These are phyloP conservation scores for Rhytidhysteron rufulum DNA, from an alignment of 2,329 filamentous ascomycete species.

Conservation along the genomic window DNA sequence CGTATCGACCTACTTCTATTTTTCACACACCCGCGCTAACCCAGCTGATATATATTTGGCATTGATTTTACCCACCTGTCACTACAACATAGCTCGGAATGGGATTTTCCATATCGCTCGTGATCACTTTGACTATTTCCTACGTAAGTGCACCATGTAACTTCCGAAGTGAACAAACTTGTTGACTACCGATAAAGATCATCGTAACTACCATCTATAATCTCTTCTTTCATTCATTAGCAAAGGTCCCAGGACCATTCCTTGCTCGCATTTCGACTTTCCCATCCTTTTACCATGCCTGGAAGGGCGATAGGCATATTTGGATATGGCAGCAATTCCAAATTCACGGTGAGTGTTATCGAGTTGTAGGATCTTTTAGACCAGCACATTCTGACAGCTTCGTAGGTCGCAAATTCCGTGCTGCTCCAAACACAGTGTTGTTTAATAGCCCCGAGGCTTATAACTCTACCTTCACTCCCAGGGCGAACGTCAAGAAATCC, in stretches of 20 bases:
- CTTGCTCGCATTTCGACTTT: conserved; percentile 2
- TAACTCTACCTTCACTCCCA: conserved; percentile 5
- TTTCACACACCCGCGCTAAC: too few species aligned
- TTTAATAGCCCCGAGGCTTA: conserved; percentile 6
- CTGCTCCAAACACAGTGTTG: conserved; percentile 6
- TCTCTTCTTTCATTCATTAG: conserved; percentile 11
- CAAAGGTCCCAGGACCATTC: conserved; percentile 9
- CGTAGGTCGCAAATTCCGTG: conserved; percentile 9
- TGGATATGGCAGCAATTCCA: conserved; percentile 11
- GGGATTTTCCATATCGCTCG: too few species aligned
- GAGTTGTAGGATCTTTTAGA: too few species aligned
- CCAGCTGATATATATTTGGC: too few species aligned
- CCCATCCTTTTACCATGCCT: conserved; percentile 12
- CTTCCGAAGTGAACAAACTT: too few species aligned
- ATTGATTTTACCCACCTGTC: too few species aligned
- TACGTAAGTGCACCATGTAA: too few species aligned
- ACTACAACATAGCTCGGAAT: too few species aligned
- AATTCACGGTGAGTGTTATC: conserved; percentile 11
- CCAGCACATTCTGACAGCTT: too few species aligned
- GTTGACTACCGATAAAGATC: too few species aligned
- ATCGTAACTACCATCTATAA: conserved; percentile 6
- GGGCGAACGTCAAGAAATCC: conserved; percentile 8
- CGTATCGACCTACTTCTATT: too few species aligned
- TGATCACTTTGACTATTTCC: too few species aligned
- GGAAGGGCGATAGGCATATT: conserved; percentile 10